Base-by-base conservation (phyloP, 1,284 basidiomycete species). In the Termitomyces sp. region DNA sequence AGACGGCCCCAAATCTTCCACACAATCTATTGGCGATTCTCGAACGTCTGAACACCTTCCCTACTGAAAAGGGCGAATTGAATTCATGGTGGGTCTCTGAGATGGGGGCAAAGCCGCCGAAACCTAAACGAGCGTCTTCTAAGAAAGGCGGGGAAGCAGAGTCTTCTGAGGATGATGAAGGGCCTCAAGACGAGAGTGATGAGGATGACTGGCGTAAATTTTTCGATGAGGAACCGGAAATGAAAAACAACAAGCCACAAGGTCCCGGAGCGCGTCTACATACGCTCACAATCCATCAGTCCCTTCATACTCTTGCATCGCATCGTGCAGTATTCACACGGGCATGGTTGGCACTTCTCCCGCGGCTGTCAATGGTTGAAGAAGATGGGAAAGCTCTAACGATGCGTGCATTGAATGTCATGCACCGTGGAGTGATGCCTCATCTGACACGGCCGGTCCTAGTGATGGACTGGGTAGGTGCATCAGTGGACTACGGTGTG, bases 401-500 rank as follows among this genome's bases (percentile, higher is more conserved):
- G 2, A 78, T 83, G 41, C 77, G 88, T 34, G 84, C 81, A 1
- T 70, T 97, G 45, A 86, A 87, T 58, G 77, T 93, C 8, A 81
- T 97, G 73, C 93, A 97, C 68, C 76, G 83, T 7, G 84, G 88
- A 11, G 87, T 97, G 18, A 72, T 97, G 63, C 94, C 94, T 0
- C 84, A 95, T 67, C 68, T 97, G 51, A 89, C 87, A 3, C 73
- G 88, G 46, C 81, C 91, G 0, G 76, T 94, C 5, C 69, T 96
- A 48, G 79, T 96, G 13, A 95, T 97, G 82, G 96, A 99, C 70
- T 99, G 95, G 90, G 79, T 99, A 31, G 86, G 90, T 30, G 81
- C 82, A 10, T 90, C 92, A 58, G 88, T 97, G 33, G 94, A 96
- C 67, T 77, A 80, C 59, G 91, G 90, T 88, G 75, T 62, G 31